phyloP scores from a whole-genome alignment of 2,329 filamentous ascomycete species.

The Furcasterigmium furcatum region DNA sequence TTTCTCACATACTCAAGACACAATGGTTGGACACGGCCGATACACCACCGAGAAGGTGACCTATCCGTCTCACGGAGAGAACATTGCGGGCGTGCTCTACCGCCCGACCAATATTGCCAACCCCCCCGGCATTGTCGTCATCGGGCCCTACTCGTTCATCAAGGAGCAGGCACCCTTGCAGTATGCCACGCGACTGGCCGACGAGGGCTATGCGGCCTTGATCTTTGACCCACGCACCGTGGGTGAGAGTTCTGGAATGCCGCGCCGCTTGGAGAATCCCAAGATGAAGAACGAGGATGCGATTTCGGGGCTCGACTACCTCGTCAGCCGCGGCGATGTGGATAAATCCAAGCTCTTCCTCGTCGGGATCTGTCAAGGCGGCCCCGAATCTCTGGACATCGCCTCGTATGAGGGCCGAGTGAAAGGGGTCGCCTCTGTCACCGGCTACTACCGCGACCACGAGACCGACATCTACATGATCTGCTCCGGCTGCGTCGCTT shows the following conservation, averaged over 20 bases:
- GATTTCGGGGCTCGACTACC: conserved; percentile 22
- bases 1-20: conserved; percentile 1
- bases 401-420: conserved; percentile 20
- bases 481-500: conserved; percentile 21
- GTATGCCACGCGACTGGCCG: conserved; percentile 23
- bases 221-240: conserved; percentile 26
- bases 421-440: conserved; percentile 16
- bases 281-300: conserved; percentile 25
- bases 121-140: conserved; percentile 22
- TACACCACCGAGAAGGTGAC: conserved; percentile 20
- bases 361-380: conserved; percentile 23
- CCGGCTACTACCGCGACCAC: conserved; percentile 22
- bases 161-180: conserved; percentile 25
- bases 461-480: conserved; percentile 26
- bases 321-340: conserved; percentile 18
- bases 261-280: conserved; percentile 22
- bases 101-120: conserved; percentile 16
- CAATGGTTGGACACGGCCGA: conserved; percentile 19
- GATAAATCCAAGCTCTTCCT: conserved; percentile 19
- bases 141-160: conserved; percentile 20
- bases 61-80: conserved; percentile 22
- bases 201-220: conserved; percentile 24
- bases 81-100: conserved; percentile 14
- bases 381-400: conserved; percentile 22
- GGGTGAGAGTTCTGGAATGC: conserved; percentile 22